Percentiles rank a stretch among this genome's conserved stretches.
Conservation (phyloP, 2,329 filamentous ascomycete species). For the Phoma sp. region DNA sequence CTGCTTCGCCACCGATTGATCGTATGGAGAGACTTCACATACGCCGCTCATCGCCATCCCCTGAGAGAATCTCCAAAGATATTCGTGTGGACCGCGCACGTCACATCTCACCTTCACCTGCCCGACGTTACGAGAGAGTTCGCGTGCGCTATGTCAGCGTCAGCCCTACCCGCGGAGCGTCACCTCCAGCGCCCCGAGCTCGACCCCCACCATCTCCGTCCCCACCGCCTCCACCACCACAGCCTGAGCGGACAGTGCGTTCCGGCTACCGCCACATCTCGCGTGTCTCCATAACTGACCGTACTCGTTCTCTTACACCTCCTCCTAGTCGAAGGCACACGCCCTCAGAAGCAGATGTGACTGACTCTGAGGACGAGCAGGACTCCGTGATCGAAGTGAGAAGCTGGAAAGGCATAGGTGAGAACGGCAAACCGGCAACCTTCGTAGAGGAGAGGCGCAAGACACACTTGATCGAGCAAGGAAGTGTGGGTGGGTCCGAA, state of each 20-base stretch:
- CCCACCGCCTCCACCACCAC: slow-evolving; percentile 13
- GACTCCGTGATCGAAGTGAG: slow-evolving; percentile 26
- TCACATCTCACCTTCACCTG: slow-evolving; percentile 24
- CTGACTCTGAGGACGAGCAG: slow-evolving; percentile 34
- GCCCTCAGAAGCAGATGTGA: slow-evolving; percentile 29
- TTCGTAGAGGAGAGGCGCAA: slow-evolving; percentile 35
- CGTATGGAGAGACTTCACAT: slow-evolving; percentile 29
- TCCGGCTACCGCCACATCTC: slow-evolving; percentile 24
- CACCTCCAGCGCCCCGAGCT: slow-evolving; percentile 1
- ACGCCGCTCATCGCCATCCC: slow-evolving; percentile 20
- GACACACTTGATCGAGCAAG: slow-evolving; percentile 8
- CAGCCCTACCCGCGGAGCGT: slow-evolving; percentile 10
- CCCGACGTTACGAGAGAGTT: slow-evolving; percentile 16
- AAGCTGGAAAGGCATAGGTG: slow-evolving; percentile 38
- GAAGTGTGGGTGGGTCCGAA: slow-evolving; percentile 4
- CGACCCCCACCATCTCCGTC: slow-evolving; percentile 11
- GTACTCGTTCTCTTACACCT: slow-evolving; percentile 15
- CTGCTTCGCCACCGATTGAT: slow-evolving; percentile 20
- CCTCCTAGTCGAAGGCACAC: slow-evolving; percentile 15
- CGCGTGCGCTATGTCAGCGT: slow-evolving; percentile 24
- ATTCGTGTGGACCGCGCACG: slow-evolving; percentile 25
- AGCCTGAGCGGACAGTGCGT: slow-evolving; percentile 3
- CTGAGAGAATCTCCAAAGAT: slow-evolving; percentile 20
- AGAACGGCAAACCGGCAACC: slow-evolving; percentile 34
- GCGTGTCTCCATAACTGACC: slow-evolving; percentile 9